A percentile compares a stretch with the other conserved stretches of the same genome.
Evolutionary conservation across 768 basidiomycete genomes (phyloP).

Genomic region (Calocybe cyanea): DNA sequence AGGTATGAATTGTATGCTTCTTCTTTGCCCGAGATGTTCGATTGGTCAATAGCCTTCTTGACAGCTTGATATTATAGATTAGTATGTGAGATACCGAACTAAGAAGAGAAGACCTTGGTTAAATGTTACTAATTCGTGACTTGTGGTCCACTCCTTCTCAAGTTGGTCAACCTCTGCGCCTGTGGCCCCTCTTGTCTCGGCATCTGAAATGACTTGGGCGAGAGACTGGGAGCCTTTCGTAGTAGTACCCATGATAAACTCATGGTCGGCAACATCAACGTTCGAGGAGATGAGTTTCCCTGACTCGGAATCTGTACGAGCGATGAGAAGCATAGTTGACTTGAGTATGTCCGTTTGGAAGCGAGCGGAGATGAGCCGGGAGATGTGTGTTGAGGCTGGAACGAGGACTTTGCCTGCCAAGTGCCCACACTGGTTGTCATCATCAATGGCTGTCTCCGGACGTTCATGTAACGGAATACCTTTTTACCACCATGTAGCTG

Average conservation of each 20-base stretch:
- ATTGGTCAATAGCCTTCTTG: constrained; percentile 50
- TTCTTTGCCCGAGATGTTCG: constrained; percentile 48
- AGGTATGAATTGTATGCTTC: constrained; percentile 57
- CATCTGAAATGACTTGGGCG: constrained; percentile 66
- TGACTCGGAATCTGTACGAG: constrained; percentile 89
- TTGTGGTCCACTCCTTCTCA: constrained; percentile 72
- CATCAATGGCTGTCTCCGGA: constrained; percentile 1
- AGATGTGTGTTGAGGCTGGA: constrained; percentile 82
- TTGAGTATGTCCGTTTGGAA: constrained; percentile 91
- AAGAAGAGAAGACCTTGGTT: constrained; percentile 62
- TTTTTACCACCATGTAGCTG: constrained; percentile 95
- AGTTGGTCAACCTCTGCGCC: constrained; percentile 69
- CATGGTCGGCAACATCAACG: constrained; percentile 79
- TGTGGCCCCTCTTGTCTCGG: constrained; percentile 57
- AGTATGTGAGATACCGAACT: constrained; percentile 1
- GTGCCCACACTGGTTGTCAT: constrained; percentile 64
- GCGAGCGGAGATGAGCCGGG: constrained; percentile 78
- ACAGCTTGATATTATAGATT: constrained; percentile 42
- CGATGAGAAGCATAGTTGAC: constrained; percentile 84
- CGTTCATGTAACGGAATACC: constrained; percentile 26
- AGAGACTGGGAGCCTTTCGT: constrained; percentile 45
- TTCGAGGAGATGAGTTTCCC: constrained; percentile 81
- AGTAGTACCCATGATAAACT: constrained; percentile 66
- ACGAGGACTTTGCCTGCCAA: constrained; percentile 91
- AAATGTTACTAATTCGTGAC: constrained; percentile 74